Conservation (phyloP, 768 basidiomycete species). For the Pulveroboletus sp. region DNA sequence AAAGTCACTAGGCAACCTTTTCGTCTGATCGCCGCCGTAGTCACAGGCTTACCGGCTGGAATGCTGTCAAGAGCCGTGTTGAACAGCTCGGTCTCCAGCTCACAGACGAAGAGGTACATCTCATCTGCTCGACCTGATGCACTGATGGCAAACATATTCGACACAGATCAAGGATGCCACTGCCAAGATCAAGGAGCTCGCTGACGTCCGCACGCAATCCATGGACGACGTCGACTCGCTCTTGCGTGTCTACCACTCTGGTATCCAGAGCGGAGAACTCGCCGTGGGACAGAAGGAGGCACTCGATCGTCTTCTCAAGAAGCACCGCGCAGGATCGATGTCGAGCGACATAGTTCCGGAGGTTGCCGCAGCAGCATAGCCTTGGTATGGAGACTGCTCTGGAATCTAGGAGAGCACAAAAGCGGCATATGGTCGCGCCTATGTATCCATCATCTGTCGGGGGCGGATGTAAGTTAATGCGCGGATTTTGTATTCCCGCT, state of each 20-base stretch:
- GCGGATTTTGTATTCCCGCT: too few relatives aligned
- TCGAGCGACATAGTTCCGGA: neutral
- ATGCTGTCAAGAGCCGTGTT: conserved; percentile 98
- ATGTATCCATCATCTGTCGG: conserved; percentile 12
- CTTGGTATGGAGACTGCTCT: neutral
- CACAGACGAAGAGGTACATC: conserved; percentile 76
- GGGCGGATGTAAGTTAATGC: conserved; percentile 6
- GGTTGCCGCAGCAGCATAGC: conserved; percentile 10
- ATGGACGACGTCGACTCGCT: conserved; percentile 99
- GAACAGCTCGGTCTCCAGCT: conserved; percentile 92
- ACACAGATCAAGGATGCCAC: conserved; percentile 93
- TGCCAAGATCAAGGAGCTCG: conserved; percentile 98
- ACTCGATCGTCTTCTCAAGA: conserved; percentile 79
- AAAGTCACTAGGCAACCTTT: neutral
- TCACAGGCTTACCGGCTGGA: conserved; percentile 97
- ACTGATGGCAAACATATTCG: conserved; percentile 1
- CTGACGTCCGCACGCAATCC: conserved; percentile 95
- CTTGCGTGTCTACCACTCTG: conserved; percentile 92
- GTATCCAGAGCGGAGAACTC: conserved; percentile 88
- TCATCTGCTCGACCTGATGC: neutral
- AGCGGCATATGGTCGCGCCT: conserved; percentile 17
- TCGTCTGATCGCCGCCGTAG: conserved; percentile 34
- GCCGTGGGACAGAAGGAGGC: conserved; percentile 92
- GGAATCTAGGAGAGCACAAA: conserved; percentile 13
- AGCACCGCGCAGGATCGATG: conserved; percentile 51